phyloP scores from a whole-genome alignment of 2,329 filamentous ascomycete species.

The Ophiostoma ips region DNA sequence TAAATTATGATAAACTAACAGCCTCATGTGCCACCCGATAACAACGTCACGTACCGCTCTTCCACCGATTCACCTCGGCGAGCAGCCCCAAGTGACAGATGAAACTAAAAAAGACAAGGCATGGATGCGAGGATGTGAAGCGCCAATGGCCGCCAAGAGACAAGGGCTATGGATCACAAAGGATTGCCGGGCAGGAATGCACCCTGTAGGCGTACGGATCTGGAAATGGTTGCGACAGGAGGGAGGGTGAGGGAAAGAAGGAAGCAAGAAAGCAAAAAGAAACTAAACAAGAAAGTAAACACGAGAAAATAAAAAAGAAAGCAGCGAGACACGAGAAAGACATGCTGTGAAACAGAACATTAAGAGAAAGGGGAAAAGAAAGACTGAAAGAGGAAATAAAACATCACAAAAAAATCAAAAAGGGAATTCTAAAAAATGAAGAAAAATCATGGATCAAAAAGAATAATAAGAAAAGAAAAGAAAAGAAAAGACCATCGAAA shows the following conservation, averaged over 20 bases:
- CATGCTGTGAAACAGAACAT: too few species aligned
- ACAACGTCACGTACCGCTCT: too few species aligned
- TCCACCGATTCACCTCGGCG: too few species aligned
- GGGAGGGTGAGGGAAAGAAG: too few species aligned
- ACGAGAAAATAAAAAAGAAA: background rate
- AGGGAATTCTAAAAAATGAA: background rate
- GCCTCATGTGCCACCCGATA: too few species aligned
- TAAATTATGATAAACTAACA: too few species aligned
- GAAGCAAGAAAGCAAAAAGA: background rate
- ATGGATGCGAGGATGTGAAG: background rate
- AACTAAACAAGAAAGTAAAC: too few species aligned
- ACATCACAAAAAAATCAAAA: too few species aligned
- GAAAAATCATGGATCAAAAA: background rate
- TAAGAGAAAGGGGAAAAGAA: background rate
- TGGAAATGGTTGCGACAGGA: too few species aligned
- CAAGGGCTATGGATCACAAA: background rate
- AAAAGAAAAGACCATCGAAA: background rate
- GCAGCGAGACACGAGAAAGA: background rate
- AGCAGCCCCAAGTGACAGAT: too few species aligned
- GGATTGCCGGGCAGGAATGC: background rate
- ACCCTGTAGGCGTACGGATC: too few species aligned
- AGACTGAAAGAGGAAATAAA: background rate
- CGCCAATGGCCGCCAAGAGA: background rate
- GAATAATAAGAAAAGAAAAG: background rate
- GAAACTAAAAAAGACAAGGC: background rate